A percentile compares a stretch with the other conserved stretches of the same genome.
Conservation (phyloP, 169 alveolate genomes). For the Plasmodium inui region DNA sequence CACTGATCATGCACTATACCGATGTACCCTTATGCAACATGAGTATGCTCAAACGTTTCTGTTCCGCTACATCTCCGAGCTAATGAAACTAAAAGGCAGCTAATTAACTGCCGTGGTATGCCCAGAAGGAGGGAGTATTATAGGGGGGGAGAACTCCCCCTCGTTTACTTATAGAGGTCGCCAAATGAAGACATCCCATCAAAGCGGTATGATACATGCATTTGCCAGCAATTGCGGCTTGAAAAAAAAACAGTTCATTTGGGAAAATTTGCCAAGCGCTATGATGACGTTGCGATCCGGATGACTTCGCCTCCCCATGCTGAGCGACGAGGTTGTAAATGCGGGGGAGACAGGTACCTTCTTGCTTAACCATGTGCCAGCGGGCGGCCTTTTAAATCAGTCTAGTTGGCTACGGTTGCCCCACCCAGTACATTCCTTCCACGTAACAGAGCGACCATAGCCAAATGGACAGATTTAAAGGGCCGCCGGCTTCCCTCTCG, state of each 20-base stretch:
- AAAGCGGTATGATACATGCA: neutral
- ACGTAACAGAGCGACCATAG: neutral
- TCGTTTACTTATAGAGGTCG: neutral
- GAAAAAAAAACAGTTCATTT: neutral
- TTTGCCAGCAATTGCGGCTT: neutral
- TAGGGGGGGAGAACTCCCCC: neutral
- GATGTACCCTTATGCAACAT: neutral
- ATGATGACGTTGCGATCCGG: neutral
- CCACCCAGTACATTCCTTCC: neutral
- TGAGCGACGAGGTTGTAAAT: neutral
- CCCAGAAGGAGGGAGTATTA: neutral
- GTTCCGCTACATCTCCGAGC: neutral
- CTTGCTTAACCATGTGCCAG: neutral
- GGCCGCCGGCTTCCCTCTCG: neutral
- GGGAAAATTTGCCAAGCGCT: neutral
- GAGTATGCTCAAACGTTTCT: neutral
- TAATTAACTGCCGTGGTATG: neutral
- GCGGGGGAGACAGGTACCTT: no score
- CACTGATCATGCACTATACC: neutral
- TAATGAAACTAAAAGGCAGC: neutral
- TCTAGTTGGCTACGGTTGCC: no score
- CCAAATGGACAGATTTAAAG: neutral
- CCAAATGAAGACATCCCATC: neutral
- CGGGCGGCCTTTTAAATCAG: no score
- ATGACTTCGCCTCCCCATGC: neutral